Evolutionary conservation across 1,284 basidiomycete species (phyloP), one percentile per base, ranked within the genome.

Genomic region (Neonothopanus nambi): DNA sequence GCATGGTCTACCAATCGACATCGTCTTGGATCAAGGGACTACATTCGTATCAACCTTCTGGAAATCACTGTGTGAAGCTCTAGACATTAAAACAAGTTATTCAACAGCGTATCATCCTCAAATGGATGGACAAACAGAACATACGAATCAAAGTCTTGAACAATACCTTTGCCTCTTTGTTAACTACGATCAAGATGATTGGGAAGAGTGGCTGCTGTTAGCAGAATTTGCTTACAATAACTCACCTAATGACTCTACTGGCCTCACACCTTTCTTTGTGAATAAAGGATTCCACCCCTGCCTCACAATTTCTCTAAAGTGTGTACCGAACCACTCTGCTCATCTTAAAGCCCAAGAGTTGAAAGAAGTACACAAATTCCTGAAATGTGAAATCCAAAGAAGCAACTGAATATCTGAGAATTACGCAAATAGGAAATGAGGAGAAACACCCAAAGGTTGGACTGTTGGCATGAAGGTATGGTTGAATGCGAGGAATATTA

Each of bases 101-200:
- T 42, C 18, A 21, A 42, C 40, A 23, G 40, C 40, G 6, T 42
- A 42, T 23, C 40, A 42, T 11, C 76, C 75, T 0, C 64, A 78
- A 55, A 67, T 71, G 0, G 71, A 81, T 52, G 74, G 78, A 0
- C 72, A 78, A 46, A 74, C 74, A 0, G 72, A 81, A 60, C 49
- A 63, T 0, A 56, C 69, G 11, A 79, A 80, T 56, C 74, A 77
- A 53, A 61, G 5, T 28, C 11, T 28, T 5, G 26, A 28, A 28
- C 49, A 51, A 20, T 51, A 51, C 18, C 33, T 56, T 60, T 58
- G 63, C 2, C 52, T 66, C 6, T 74, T 67, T 55, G 49, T 52
- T 47, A 63, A 66, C 48, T 69, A 75, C 56, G 43, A 70, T 28
- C 73, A 76, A 51, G 59, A 67, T 57, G 59, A 76, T 53, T 78